These are phyloP conservation scores for Huntiella omanensis DNA, from an alignment of 2,329 filamentous ascomycete species.

Conservation along the genomic window DNA sequence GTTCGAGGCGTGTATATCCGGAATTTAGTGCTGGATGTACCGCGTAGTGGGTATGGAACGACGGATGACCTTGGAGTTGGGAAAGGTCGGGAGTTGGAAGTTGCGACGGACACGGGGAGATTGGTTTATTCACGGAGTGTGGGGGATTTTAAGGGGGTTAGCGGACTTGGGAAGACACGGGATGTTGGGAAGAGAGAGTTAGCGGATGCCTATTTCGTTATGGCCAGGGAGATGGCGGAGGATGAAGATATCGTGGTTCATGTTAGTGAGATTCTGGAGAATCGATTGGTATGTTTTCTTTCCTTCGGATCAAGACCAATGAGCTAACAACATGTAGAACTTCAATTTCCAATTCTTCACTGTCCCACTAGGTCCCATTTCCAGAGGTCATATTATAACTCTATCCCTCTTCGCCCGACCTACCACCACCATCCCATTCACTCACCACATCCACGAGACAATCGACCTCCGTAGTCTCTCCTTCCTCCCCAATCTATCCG, in stretches of 20 bases:
- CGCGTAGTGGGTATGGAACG: too few relatives aligned
- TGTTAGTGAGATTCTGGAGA: constrained; percentile 62
- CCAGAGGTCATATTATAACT: constrained; percentile 43
- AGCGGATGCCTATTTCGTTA: constrained; percentile 22
- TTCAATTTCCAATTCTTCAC: constrained; percentile 80
- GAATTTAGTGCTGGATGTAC: constrained; percentile 34
- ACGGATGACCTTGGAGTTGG: too few relatives aligned
- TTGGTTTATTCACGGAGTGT: too few relatives aligned
- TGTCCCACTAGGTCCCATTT: constrained; percentile 40
- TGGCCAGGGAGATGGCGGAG: constrained; percentile 56
- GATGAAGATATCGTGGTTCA: constrained; percentile 68
- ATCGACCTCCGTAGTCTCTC: constrained; percentile 56
- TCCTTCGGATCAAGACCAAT: neutral
- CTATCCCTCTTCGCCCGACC: constrained; percentile 57
- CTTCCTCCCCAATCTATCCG: constrained; percentile 54
- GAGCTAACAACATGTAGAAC: constrained; percentile 31
- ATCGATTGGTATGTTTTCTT: constrained; percentile 39
- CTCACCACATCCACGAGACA: constrained; percentile 50
- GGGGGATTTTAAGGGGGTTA: too few relatives aligned
- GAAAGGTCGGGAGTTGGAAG: too few relatives aligned
- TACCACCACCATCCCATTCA: constrained; percentile 31
- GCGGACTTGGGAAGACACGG: constrained; percentile 13
- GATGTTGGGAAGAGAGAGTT: constrained; percentile 21
- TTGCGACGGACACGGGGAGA: too few relatives aligned
- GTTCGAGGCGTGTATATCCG: constrained; percentile 72